Base-by-base conservation (phyloP, 169 alveolate species). In the Cyclospora cayetanensis region DNA sequence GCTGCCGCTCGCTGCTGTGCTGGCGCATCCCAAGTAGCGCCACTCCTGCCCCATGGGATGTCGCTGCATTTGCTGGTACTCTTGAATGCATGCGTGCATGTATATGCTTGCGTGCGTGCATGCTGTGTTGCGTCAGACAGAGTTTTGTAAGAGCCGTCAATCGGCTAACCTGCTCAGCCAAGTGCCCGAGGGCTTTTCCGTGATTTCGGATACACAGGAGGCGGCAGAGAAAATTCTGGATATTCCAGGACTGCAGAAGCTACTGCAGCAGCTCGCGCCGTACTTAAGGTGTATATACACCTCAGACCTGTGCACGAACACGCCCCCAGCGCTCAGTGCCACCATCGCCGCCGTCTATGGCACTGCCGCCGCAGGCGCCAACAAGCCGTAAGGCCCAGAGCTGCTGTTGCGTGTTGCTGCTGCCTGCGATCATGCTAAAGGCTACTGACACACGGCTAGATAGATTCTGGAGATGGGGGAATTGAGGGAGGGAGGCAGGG, bases 381-480 rank as follows among this genome's bases (percentile, higher is more conserved):
- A 66, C 42, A 66, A 66, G n/a, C 79, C 79, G 79, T 66, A 15
- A 29, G 60, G 60, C 60, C n/a, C n/a, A n/a, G n/a, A n/a, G 72
- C 1, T n/a, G 43, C 43, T n/a, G 22, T 43, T 66, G 12, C 22
- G n/a, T 0, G 11, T 60, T 60, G 31, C 11, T 60, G 72, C 72
- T 12, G 43, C 18, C 72, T 20, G 34, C 42, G 5, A 60, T 60
- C 27, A 12, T 12, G n/a, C 72, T 60, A n/a, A 12, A 0, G 0
- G 60, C 60, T 15, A 46, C 60, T 11, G 60, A 46, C n/a, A 46
- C n/a, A 46, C 60, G 15, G 60, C 7, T 46, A 46, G 60, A 46
- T 7, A 46, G 60, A 46, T 15, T n/a, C n/a, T n/a, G n/a, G n/a
- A n/a, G n/a, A n/a, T n/a, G n/a, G n/a, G n/a, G n/a, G n/a, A n/a